Evolutionary conservation across 108 stramenopile species (phyloP).

Genomic region (Cyclotella distinguenda): DNA sequence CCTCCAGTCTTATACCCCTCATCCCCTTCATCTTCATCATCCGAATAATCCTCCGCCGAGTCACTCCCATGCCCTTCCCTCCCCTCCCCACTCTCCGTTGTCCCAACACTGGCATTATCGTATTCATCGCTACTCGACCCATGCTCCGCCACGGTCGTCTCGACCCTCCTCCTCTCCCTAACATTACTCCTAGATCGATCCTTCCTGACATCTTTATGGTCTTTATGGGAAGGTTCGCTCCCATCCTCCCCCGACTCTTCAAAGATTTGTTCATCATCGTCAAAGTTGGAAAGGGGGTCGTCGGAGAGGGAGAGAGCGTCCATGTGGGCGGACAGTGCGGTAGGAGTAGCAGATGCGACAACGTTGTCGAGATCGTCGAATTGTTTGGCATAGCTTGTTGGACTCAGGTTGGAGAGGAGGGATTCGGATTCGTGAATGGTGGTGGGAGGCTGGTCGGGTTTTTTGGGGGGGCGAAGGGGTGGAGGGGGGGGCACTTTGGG

Average conservation of each 20-base stretch:
- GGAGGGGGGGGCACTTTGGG: too few relatives aligned
- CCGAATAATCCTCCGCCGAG: slow-evolving; percentile 89
- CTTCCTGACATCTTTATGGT: slow-evolving; percentile 2
- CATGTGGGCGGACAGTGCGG: not conserved
- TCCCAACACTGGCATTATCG: slow-evolving; percentile 34
- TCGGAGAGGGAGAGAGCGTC: not conserved
- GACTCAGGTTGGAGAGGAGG: slow-evolving; percentile 24
- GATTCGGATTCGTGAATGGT: not conserved
- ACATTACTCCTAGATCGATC: not conserved
- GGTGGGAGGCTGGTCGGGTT: not conserved
- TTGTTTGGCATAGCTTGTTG: slow-evolving; percentile 33
- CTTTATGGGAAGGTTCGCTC: slow-evolving; percentile 1
- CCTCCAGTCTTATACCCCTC: slow-evolving; percentile 92
- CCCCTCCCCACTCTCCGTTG: slow-evolving; percentile 33
- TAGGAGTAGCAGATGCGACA: slow-evolving; percentile 13
- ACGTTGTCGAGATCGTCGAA: slow-evolving; percentile 28
- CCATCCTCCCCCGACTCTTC: too few relatives aligned
- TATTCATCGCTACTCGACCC: too few relatives aligned
- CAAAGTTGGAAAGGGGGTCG: slow-evolving; percentile 15
- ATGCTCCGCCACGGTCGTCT: too few relatives aligned
- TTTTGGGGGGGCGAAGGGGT: not conserved
- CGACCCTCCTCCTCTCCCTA: not conserved
- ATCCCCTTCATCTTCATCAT: slow-evolving; percentile 93
- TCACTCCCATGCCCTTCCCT: slow-evolving; percentile 53
- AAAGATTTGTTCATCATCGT: slow-evolving; percentile 28